Evolutionary conservation across 306 rosid species (phyloP), one percentile per base, ranked within the genome.

Genomic region (Inga oerstediana): DNA sequence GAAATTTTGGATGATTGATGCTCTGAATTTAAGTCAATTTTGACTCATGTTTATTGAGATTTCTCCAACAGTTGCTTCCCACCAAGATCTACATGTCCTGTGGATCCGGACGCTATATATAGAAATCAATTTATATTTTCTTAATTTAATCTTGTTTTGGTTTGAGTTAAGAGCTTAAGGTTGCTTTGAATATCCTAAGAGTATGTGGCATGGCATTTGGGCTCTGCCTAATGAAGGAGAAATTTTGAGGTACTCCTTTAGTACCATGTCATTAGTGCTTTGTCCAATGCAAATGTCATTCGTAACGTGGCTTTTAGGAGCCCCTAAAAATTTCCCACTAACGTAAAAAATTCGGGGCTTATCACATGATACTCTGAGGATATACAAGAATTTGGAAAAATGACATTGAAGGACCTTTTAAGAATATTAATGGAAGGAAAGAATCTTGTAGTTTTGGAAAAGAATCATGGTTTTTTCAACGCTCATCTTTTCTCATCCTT

Each of bases 1-100:
- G 59, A 85, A 13, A 64, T 80, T 85, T 45, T 16, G 37, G 62
- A 80, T 81, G 37, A 66, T 75, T 62, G 76, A 32, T 86, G 70
- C 81, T 85, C 81, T 81, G 46, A 58, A 49, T 75, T 74, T 78
- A 78, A 61, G 83, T 83, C 81, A 59, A 30, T 88, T 89, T 91
- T 89, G 89, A 80, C 70, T 24, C 62, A 48, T 72, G 65, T 72
- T 72, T n/a, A 43, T 66, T 62, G 70, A 34, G 65, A 35, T 77
- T 72, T 3, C 46, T 65, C 79, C 35, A 32, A 81, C 66, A 46
- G 35, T 59, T 43, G 2, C 20, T 58, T 12, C 70, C 70, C 39
- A 13, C 20, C 70, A 64, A 30, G 68, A 12, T 11, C 16, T 30
- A 10, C 16, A 11, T 62, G 68, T 62, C 15, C 13, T 64, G 67